phyloP scores from a whole-genome alignment of 306 rosid species.

The Rosa chinensis region DNA sequence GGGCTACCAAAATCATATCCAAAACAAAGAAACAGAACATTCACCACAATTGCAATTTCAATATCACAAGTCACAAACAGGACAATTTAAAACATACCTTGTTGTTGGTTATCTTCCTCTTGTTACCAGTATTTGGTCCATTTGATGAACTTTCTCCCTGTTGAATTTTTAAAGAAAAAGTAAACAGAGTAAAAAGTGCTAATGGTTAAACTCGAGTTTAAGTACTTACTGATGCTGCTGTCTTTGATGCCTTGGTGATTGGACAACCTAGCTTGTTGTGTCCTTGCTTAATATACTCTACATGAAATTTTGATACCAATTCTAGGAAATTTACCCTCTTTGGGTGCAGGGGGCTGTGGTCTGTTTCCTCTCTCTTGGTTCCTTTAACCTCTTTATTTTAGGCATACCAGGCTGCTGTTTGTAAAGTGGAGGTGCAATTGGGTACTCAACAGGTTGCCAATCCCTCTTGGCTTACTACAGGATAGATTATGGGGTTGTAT shows the following conservation, averaged over 20 bases:
- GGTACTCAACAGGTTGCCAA: background rate
- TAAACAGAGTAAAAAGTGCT: no score
- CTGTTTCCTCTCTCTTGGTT: background rate
- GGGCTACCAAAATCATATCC: no score
- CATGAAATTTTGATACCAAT: background rate
- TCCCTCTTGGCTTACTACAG: background rate
- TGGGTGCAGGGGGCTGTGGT: background rate
- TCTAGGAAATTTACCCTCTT: background rate
- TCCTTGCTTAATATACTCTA: background rate
- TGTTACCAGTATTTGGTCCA: background rate
- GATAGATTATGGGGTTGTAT: background rate
- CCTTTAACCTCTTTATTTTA: background rate
- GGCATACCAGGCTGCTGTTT: background rate
- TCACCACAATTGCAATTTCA: no score
- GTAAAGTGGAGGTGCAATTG: background rate
- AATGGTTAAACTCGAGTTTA: no score
- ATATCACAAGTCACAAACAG: background rate
- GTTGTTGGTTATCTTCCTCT: background rate
- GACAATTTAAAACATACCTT: background rate
- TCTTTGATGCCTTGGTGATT: background rate
- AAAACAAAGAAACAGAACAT: no score
- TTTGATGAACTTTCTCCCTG: background rate
- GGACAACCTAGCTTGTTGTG: background rate
- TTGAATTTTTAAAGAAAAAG: no score
- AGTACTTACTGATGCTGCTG: background rate